Evolutionary conservation across 2,329 filamentous ascomycete species (phyloP).

Genomic region (Sporothrix brunneoviolacea): DNA sequence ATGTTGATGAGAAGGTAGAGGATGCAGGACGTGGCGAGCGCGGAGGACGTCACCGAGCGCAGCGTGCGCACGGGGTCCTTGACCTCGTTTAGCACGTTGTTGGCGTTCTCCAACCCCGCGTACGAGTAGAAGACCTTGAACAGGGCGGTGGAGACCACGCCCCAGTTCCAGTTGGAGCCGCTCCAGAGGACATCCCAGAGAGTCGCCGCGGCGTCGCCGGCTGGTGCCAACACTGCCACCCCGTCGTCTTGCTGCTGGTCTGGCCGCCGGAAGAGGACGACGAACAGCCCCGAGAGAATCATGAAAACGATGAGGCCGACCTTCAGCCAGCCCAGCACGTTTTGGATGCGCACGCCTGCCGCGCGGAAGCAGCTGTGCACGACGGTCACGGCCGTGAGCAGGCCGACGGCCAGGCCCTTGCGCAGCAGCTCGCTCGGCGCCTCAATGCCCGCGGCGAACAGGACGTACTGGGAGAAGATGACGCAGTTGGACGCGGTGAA

Average conservation of each 20-base stretch:
- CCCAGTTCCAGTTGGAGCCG: conserved; percentile 63
- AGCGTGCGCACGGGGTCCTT: conserved; percentile 53
- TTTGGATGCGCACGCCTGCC: conserved; percentile 54
- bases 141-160: conserved; percentile 56
- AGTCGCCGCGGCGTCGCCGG: background rate
- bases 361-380: conserved; percentile 53
- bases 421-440: conserved; percentile 39
- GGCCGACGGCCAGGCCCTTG: conserved; percentile 49
- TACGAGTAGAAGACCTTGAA: conserved; percentile 55
- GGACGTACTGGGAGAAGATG: conserved; percentile 58
- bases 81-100: conserved; percentile 55
- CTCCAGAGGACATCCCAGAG: conserved; percentile 53
- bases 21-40: conserved; percentile 43
- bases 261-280: conserved; percentile 41
- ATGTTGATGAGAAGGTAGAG: conserved; percentile 54
- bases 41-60: conserved; percentile 41
- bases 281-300: conserved; percentile 53
- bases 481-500: conserved; percentile 67
- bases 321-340: conserved; percentile 57
- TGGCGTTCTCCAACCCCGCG: conserved; percentile 50
- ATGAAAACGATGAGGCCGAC: conserved; percentile 55
- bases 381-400: conserved; percentile 51
- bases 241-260: conserved; percentile 9
- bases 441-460: conserved; percentile 50
- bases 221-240: conserved; percentile 11